A percentile compares a stretch with the other conserved stretches of the same genome.
phyloP scores from a whole-genome alignment of 495 filamentous ascomycete genomes.

The Penicillium canariense region DNA sequence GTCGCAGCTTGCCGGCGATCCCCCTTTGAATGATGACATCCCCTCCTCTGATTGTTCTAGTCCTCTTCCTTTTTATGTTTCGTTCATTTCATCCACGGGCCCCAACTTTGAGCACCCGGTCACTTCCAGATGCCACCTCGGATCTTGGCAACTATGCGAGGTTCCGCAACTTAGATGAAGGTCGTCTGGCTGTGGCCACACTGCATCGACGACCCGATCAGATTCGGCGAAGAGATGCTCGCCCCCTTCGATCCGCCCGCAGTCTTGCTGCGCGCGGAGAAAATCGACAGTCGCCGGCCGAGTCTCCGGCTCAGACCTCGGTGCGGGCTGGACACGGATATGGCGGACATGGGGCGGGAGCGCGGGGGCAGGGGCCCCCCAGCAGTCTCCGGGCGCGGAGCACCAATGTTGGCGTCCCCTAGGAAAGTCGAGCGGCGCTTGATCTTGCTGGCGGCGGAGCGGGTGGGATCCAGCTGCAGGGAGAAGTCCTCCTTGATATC shows the following conservation, averaged over 20 bases:
- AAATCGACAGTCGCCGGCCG: conserved; percentile 25
- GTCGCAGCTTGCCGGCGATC: conserved; percentile 5
- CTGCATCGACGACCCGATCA: conserved; percentile 40
- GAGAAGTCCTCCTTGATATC: conserved; percentile 43
- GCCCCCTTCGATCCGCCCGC: conserved; percentile 10
- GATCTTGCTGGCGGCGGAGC: conserved; percentile 29
- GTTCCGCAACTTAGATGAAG: conserved; percentile 11
- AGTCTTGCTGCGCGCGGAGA: conserved; percentile 22
- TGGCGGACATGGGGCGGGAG: conserved; percentile 31
- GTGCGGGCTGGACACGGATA: conserved; percentile 23
- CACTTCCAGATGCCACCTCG: not conserved
- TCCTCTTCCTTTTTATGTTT: not conserved
- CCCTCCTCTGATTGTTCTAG: not conserved
- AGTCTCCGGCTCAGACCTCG: conserved; percentile 31
- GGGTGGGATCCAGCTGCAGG: conserved; percentile 26
- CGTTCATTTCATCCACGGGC: not conserved
- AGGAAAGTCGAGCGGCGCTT: conserved; percentile 35
- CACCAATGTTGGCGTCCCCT: conserved; percentile 14
- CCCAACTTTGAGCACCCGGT: not conserved
- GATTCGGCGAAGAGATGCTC: conserved; percentile 40
- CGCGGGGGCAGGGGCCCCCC: conserved; percentile 12
- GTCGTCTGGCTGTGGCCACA: conserved; percentile 15
- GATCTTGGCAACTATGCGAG: not conserved
- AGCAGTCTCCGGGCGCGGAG: conserved; percentile 14
- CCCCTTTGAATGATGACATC: not conserved